These are phyloP conservation scores for Helminthosporium solani DNA, from an alignment of 2,329 filamentous ascomycete species.

Conservation along the genomic window DNA sequence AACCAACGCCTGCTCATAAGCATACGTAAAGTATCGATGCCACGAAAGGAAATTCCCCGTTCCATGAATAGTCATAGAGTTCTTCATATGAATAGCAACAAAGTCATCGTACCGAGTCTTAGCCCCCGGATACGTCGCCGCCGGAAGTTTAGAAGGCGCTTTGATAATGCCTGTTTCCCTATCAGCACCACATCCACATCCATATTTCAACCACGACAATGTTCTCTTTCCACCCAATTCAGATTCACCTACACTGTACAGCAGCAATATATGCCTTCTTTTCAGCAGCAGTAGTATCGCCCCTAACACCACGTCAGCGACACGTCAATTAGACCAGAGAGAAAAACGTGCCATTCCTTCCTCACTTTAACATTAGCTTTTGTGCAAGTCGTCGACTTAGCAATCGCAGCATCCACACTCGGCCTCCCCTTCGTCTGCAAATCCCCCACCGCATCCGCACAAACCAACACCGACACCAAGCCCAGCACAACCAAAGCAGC, in stretches of 20 bases:
- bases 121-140: conserved; percentile 32
- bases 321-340: neutral
- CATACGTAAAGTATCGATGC: conserved; percentile 47
- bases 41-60: conserved; percentile 43
- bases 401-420: conserved; percentile 27
- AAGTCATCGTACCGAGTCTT: conserved; percentile 41
- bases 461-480: conserved; percentile 20
- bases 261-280: conserved; percentile 42
- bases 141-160: conserved; percentile 23
- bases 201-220: neutral
- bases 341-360: conserved; percentile 27
- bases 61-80: conserved; percentile 35
- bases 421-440: conserved; percentile 29
- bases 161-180: conserved; percentile 18
- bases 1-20: conserved; percentile 46
- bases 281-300: conserved; percentile 26
- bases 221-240: neutral
- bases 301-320: conserved; percentile 20
- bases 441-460: conserved; percentile 30
- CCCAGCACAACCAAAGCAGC: conserved; percentile 22
- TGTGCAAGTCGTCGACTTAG: conserved; percentile 32
- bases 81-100: conserved; percentile 40
- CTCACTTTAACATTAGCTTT: conserved; percentile 34
- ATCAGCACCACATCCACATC: neutral
- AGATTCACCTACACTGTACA: conserved; percentile 28